A percentile compares a stretch with the other conserved stretches of the same genome.
Evolutionary conservation across 306 rosid species (phyloP).

Genomic region (Lupinus albus): DNA sequence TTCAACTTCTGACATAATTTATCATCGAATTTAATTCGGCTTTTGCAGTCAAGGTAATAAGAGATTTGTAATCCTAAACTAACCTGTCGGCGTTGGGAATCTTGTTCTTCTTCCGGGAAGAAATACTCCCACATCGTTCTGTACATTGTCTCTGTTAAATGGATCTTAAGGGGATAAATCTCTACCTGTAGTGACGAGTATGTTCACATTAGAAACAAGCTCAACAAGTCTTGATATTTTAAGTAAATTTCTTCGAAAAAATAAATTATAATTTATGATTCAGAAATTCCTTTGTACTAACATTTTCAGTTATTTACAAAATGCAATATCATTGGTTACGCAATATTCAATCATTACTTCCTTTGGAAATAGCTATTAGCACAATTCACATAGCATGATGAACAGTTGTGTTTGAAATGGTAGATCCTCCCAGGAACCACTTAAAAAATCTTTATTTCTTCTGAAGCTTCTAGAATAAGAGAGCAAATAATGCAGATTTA

Average conservation of each 20-base stretch:
- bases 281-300: not conserved
- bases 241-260: slow-evolving; percentile 3
- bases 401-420: not conserved
- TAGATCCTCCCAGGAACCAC: not conserved
- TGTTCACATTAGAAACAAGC: slow-evolving; percentile 41
- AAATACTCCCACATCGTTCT: slow-evolving; percentile 98
- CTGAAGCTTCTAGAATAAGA: not conserved
- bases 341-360: not conserved
- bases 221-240: slow-evolving; percentile 18
- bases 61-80: slow-evolving; percentile 43
- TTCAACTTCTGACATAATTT: slow-evolving; percentile 27
- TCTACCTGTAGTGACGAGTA: slow-evolving; percentile 63
- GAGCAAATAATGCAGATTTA: slow-evolving; percentile 7
- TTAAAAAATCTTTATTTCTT: not conserved
- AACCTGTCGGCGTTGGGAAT: slow-evolving; percentile 97
- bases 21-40: slow-evolving; percentile 26
- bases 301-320: not conserved
- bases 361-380: not conserved
- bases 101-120: slow-evolving; percentile 97
- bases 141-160: slow-evolving; percentile 95
- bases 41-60: slow-evolving; percentile 22
- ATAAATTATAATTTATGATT: not conserved
- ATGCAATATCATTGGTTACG: not conserved
- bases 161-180: slow-evolving; percentile 95
- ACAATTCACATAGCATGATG: slow-evolving; percentile 4